These are phyloP conservation scores for Tulasnella sp. DNA, from an alignment of 768 basidiomycete genomes.

Conservation along the genomic window DNA sequence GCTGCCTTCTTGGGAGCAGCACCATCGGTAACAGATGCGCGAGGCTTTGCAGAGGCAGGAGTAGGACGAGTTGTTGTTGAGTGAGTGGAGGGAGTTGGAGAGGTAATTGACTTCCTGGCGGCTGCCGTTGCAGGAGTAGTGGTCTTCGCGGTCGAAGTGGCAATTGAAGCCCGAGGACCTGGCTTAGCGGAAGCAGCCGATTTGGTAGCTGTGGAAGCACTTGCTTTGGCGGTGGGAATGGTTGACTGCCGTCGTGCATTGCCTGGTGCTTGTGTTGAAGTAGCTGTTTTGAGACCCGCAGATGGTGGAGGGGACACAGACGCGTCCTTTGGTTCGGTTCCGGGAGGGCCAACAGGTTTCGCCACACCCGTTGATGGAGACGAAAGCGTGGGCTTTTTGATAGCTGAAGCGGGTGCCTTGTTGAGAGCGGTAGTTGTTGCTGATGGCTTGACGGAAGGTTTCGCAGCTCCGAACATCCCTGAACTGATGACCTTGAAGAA, in stretches of 20 bases:
- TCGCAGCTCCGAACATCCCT: conserved; percentile 8
- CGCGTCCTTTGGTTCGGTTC: background rate
- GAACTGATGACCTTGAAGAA: conserved; percentile 7
- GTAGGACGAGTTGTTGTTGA: background rate
- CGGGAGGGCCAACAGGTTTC: background rate
- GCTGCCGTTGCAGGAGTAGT: background rate
- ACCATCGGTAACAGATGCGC: background rate
- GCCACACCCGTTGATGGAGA: background rate
- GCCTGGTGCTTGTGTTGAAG: background rate
- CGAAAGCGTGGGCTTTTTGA: background rate
- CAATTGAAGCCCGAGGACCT: background rate
- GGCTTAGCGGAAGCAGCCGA: background rate
- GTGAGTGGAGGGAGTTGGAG: conserved; percentile 10
- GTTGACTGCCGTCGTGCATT: background rate
- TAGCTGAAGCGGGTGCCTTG: background rate
- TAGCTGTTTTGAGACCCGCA: background rate
- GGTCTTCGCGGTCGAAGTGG: background rate
- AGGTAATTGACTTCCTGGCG: conserved; percentile 2
- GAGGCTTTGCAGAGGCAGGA: background rate
- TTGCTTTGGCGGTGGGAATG: conserved; percentile 4
- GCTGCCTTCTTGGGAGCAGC: conserved; percentile 5
- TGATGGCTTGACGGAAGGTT: background rate
- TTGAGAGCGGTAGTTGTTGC: background rate
- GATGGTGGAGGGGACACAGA: background rate
- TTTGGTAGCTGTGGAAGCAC: background rate